These are phyloP conservation scores for Cladosporium oxysporum DNA, from an alignment of 2,329 filamentous ascomycete species.

Conservation along the genomic window DNA sequence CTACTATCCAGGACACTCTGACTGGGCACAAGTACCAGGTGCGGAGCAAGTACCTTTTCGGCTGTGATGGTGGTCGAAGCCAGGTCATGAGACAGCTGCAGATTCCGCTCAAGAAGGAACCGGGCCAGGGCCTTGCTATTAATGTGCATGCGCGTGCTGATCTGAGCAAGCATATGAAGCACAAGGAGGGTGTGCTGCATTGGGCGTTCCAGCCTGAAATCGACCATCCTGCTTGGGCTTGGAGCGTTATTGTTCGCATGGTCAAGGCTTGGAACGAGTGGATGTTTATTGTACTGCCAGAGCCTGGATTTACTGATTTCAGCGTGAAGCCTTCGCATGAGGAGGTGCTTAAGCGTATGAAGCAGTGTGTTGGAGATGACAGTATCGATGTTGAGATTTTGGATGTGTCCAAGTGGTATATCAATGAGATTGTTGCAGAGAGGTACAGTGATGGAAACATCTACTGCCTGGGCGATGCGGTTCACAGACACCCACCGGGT, in stretches of 20 bases:
- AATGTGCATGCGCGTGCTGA: constrained; percentile 56
- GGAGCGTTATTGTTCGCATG: constrained; percentile 57
- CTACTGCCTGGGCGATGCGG: constrained; percentile 60
- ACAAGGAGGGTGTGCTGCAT: constrained; percentile 60
- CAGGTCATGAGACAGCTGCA: constrained; percentile 49
- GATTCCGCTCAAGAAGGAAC: constrained; percentile 47
- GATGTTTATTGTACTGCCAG: constrained; percentile 51
- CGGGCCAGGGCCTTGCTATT: constrained; percentile 51
- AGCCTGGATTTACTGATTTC: constrained; percentile 39
- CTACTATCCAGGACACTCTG: constrained; percentile 41
- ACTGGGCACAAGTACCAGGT: constrained; percentile 48
- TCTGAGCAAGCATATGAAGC: constrained; percentile 51
- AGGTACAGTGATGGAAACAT: constrained; percentile 53
- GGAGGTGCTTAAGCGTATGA: constrained; percentile 50
- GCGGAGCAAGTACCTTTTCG: constrained; percentile 59
- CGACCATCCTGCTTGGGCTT: constrained; percentile 55
- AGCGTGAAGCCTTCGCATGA: constrained; percentile 46
- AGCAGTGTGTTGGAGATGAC: constrained; percentile 58
- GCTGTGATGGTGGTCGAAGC: constrained; percentile 57
- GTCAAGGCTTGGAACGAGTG: constrained; percentile 66
- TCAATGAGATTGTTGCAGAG: constrained; percentile 62
- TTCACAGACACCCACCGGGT: constrained; percentile 58
- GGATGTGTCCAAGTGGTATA: constrained; percentile 59
- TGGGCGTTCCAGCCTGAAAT: constrained; percentile 57
- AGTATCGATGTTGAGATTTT: constrained; percentile 53